Conservation (phyloP, 139 green algal genomes). For the Volvox africanus region DNA sequence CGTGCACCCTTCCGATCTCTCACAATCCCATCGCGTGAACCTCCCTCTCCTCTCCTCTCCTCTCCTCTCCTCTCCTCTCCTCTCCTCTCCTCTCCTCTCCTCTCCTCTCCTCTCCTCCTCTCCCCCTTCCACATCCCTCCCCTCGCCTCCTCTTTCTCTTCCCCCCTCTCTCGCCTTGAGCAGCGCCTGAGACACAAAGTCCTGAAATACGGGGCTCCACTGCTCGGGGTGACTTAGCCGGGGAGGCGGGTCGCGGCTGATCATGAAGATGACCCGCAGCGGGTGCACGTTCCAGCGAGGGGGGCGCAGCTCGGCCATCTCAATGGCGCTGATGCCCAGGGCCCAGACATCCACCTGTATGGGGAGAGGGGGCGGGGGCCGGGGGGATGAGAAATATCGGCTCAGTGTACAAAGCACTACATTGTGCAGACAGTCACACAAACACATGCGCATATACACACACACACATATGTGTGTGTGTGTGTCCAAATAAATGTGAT, state of each 20-base stretch:
- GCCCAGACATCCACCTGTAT: slow-evolving; percentile 93
- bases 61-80: too few species aligned
- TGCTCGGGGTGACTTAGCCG: slow-evolving; percentile 65
- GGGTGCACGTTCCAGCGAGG: slow-evolving; percentile 92
- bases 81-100: too few species aligned
- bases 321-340: slow-evolving; percentile 89
- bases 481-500: too few species aligned
- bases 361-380: background rate
- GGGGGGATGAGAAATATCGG: background rate
- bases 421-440: too few species aligned
- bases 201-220: slow-evolving; percentile 86
- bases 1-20: too few species aligned
- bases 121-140: background rate
- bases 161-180: slow-evolving; percentile 75
- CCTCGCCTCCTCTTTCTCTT: background rate
- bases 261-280: slow-evolving; percentile 96
- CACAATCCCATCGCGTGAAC: too few species aligned
- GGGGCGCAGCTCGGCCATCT: slow-evolving; percentile 92
- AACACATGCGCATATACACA: too few species aligned
- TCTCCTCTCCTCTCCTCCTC: too few species aligned
- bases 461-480: too few species aligned
- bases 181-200: slow-evolving; percentile 89
- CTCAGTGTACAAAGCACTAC: too few species aligned
- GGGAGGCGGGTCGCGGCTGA: slow-evolving; percentile 85
- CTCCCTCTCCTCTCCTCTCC: too few species aligned